Evolutionary conservation across 371 early-diverging fungal genomes (phyloP).

Genomic region (Apophysomyces trapeziformis): DNA sequence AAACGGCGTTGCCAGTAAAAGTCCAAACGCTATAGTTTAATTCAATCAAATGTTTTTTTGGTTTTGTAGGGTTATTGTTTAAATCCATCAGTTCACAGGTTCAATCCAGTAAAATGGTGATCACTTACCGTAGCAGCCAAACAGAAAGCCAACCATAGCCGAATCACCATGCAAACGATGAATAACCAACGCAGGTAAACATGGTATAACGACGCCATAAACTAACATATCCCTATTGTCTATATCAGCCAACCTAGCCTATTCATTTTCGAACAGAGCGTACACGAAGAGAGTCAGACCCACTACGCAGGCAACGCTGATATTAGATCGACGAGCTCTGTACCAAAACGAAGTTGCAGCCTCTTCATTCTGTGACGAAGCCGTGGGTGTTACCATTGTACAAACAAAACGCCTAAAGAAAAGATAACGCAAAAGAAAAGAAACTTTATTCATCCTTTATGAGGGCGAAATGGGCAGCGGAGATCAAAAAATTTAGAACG

Average conservation of each 20-base stretch:
- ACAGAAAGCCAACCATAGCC: constrained; percentile 75
- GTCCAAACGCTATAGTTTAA: constrained; percentile 66
- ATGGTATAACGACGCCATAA: constrained; percentile 86
- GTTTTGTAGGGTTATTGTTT: too few species aligned
- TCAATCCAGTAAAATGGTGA: too few species aligned
- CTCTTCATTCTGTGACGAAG: background rate
- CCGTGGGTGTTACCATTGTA: background rate
- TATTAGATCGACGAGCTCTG: constrained; percentile 48
- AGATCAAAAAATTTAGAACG: too few species aligned
- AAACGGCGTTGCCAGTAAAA: constrained; percentile 76
- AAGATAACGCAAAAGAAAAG: background rate
- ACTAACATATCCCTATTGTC: constrained; percentile 70
- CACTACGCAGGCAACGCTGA: constrained; percentile 58
- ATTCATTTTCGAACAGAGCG: constrained; percentile 16
- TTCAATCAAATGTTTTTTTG: background rate
- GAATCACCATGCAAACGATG: constrained; percentile 66
- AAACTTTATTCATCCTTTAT: too few species aligned
- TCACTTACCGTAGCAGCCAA: constrained; percentile 75
- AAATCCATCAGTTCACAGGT: too few species aligned
- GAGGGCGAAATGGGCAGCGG: too few species aligned
- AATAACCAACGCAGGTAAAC: constrained; percentile 77
- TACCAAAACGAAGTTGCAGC: constrained; percentile 24
- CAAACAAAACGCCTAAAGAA: background rate
- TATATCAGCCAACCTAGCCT: background rate
- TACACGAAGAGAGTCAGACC: constrained; percentile 64